Base-by-base conservation (phyloP, 1,284 basidiomycete species). In the Pterula multifida region DNA sequence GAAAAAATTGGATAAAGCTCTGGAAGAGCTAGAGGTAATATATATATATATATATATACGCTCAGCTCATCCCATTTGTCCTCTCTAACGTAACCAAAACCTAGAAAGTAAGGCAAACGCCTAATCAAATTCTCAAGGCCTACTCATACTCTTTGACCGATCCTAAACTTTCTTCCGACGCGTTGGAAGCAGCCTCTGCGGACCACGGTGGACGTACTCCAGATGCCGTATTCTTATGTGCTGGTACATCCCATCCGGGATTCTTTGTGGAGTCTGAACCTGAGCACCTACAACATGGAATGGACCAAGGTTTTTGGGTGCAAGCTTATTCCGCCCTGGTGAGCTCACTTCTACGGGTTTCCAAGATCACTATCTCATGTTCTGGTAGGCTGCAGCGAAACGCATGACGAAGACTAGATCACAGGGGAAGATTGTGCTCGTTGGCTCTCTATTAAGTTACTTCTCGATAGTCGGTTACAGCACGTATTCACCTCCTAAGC, bases 401-500 rank as follows among this genome's bases (percentile, higher is more conserved):
- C 61, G 66, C 26, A 81, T 85, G 74, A 72, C 73, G 25, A 61
- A 65, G 24, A 64, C 73, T 19, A 62, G 65, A 3, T 59, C 66
- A 13, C 63, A 67, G 50, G 70, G 68, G 50, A 78, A 76, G 56
- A 83, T 98, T 52, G 74, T 91, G 2, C 79, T 98, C 48, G 80
- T 90, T 21, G 84, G 84, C 4, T 93, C 90, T 0, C 76, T 84
- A n/a, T 65, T 95, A 13, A 87, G 85, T 0, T 81, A 86, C 56
- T 85, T 92, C 70, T 78, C 81, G 1, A 74, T 97, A 48, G 70
- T 89, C 15, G 94, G 95, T 0, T 98, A 88, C 59, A 73, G 85
- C 2, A 76, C 84, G 1, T 98, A 98, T 63, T 71, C 88, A 1
- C 91, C 94, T 0, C 87, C 82, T 47, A 98, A 97, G 64, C 85